Evolutionary conservation across 2,329 filamentous ascomycete genomes (phyloP).

Genomic region (Truncatella angustata): DNA sequence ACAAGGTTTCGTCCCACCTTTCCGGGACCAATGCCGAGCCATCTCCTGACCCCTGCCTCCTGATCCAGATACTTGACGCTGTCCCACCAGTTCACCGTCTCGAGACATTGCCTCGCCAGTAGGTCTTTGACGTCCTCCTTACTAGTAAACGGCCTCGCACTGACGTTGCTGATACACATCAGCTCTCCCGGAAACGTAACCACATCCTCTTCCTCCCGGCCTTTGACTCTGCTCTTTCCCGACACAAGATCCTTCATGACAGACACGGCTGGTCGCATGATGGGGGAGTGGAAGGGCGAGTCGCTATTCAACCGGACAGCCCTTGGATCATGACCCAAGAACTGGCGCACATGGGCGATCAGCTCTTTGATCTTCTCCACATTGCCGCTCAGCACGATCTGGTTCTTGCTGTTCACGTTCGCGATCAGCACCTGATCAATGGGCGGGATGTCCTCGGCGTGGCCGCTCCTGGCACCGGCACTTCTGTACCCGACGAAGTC

Average conservation of each 20-base stretch:
- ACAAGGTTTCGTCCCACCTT: conserved; percentile 93
- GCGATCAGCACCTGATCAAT: conserved; percentile 88
- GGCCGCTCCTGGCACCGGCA: conserved; percentile 66
- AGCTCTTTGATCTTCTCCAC: conserved; percentile 79
- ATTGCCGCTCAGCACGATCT: conserved; percentile 89
- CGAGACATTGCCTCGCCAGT: conserved; percentile 77
- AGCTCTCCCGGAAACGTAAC: conserved; percentile 73
- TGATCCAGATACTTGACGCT: conserved; percentile 88
- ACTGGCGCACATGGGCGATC: conserved; percentile 81
- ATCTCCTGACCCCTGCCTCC: conserved; percentile 75
- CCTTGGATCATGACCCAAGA: conserved; percentile 86
- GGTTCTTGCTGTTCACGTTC: conserved; percentile 94
- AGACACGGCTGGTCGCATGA: conserved; percentile 82
- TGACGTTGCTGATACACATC: conserved; percentile 84
- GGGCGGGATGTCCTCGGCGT: conserved; percentile 64
- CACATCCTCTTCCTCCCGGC: conserved; percentile 58
- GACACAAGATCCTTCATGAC: conserved; percentile 70
- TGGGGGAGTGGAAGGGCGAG: conserved; percentile 85
- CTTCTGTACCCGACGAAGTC: conserved; percentile 73
- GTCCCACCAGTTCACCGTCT: conserved; percentile 94
- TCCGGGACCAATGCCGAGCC: conserved; percentile 90
- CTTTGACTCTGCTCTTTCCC: conserved; percentile 51
- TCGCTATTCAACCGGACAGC: conserved; percentile 85
- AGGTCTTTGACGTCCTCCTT: conserved; percentile 75
- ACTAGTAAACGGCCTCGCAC: conserved; percentile 72